These are phyloP conservation scores for Marasmius tenuissimus DNA, from an alignment of 1,284 basidiomycete species.

Conservation along the genomic window DNA sequence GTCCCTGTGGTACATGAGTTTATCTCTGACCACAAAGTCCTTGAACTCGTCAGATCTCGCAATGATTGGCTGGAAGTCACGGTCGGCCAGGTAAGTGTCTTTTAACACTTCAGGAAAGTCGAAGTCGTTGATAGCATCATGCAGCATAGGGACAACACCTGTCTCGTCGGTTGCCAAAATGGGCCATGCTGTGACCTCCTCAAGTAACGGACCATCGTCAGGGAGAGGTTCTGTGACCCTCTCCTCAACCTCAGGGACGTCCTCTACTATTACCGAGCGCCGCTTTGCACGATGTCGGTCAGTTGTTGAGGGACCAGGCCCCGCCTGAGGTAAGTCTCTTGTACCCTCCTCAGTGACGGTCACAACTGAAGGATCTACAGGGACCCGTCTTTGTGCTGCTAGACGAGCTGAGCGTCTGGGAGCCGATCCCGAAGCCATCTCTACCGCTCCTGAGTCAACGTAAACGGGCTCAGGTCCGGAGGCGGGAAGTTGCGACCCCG, in stretches of 20 bases:
- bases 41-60: constrained; percentile 8
- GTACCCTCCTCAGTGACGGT: neutral
- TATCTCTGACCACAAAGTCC: constrained; percentile 16
- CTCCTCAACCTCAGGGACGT: neutral
- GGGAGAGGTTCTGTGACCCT: neutral
- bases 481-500: neutral
- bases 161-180: neutral
- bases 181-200: neutral
- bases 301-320: neutral
- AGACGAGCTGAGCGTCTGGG: neutral
- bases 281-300: neutral
- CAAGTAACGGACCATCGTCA: neutral
- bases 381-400: neutral
- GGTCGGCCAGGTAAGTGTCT: neutral
- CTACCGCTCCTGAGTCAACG: no score
- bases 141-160: neutral
- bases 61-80: constrained; percentile 10
- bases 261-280: neutral
- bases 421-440: neutral
- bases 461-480: neutral
- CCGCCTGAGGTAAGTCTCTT: neutral
- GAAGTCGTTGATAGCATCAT: neutral
- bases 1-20: constrained; percentile 12
- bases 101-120: neutral
- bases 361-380: neutral